phyloP scores from a whole-genome alignment of 179 eudicot species.

The Carnegiea gigantea region DNA sequence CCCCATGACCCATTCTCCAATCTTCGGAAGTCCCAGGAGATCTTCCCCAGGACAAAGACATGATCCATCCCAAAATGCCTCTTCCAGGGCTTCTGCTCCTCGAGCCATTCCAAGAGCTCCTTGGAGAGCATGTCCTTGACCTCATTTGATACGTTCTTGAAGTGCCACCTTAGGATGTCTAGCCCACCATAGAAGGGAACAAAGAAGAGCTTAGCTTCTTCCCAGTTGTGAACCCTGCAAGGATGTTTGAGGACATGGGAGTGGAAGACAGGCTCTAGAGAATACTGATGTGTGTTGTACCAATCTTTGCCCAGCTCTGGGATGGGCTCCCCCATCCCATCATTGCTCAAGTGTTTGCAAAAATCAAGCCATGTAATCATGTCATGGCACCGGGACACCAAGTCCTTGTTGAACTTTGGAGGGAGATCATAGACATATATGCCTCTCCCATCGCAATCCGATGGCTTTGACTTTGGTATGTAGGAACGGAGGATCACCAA shows the following conservation, averaged over 20 bases:
- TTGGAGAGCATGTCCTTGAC: constrained; percentile 57
- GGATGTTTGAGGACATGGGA: constrained; percentile 62
- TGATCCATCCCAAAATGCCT: constrained; percentile 60
- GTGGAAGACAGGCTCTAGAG: constrained; percentile 72
- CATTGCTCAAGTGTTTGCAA: constrained; percentile 51
- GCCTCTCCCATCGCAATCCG: constrained; percentile 56
- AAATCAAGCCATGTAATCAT: constrained; percentile 56
- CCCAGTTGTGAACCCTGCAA: constrained; percentile 55
- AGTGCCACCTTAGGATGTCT: constrained; percentile 67
- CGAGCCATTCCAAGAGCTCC: constrained; percentile 65
- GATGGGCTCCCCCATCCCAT: constrained; percentile 58
- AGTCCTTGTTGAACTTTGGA: constrained; percentile 63
- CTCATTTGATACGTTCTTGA: constrained; percentile 44
- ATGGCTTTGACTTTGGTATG: constrained; percentile 21
- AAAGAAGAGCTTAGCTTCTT: constrained; percentile 66
- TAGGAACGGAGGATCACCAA: constrained; percentile 52
- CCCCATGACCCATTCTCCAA: constrained; percentile 46
- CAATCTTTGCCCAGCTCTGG: constrained; percentile 62
- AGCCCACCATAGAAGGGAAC: constrained; percentile 81
- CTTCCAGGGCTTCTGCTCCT: constrained; percentile 46
- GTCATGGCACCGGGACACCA: constrained; percentile 47
- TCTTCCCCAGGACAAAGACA: constrained; percentile 67
- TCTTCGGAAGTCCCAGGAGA: constrained; percentile 82
- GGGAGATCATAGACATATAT: constrained; percentile 76
- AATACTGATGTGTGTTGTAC: constrained; percentile 74